Base-by-base conservation (phyloP, 2,329 filamentous ascomycete genomes). In the Penicillium sp. region DNA sequence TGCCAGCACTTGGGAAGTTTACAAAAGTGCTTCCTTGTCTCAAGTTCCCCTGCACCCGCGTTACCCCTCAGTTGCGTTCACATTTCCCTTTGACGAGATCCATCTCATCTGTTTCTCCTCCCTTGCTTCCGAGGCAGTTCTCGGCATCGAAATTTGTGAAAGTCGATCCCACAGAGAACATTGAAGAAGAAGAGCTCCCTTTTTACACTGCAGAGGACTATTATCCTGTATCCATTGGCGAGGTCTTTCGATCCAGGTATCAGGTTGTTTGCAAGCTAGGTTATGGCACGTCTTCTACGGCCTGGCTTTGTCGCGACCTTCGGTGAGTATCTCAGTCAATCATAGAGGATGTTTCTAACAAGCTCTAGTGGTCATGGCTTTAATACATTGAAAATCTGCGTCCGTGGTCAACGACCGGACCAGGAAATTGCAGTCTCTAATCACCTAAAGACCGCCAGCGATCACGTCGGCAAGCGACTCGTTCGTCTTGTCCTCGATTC, bases 301-400 rank as follows among this genome's bases (percentile, higher is more conserved):
- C 52, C 34, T 63, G 57, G 57, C 55, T 61, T 12, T 52, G 52
- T 33, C 45, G 47, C 27, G 52, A 59, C 47, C 42, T 59, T 15
- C 25, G 48, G 56, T 56, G 44, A 39, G 47, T 54, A 17, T 37
- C 14, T 42, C 37, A 15, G 16, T 27, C 5, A 41, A 35, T 39
- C 12, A 23, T 27, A 35, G 12, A 44, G 12, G n/a, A n/a, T n/a
- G n/a, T 17, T 31, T 20, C 39, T 48, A 38, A 51, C 22, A 13
- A 10, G 12, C 42, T 39, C 14, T 26, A 57, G 51, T 37, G 41
- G 28, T 6, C 48, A 50, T 52, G 37, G 29, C 36, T 51, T 55
- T 44, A 47, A 53, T 11, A 46, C 50, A 22, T 38, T 56, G 6
- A 58, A 55, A 32, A 32, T 59, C 4, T 56, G 53, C 35, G 48